These are phyloP conservation scores for Xylaria sp. DNA, from an alignment of 2,329 filamentous ascomycete species.

Conservation along the genomic window DNA sequence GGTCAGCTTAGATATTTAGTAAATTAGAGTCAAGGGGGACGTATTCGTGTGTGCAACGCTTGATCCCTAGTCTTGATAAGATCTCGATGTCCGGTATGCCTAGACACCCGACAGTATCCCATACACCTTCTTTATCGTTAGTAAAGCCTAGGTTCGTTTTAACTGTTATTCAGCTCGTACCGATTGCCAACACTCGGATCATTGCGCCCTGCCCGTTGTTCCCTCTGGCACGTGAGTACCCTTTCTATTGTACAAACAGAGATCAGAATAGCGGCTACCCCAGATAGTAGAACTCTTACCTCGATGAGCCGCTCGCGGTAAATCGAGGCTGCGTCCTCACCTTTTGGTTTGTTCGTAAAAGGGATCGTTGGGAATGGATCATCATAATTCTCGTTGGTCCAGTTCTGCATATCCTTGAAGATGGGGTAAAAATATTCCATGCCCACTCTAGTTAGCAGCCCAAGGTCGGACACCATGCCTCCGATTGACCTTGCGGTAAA, in stretches of 20 bases:
- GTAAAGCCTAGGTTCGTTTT: background rate
- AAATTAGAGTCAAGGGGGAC: conserved; percentile 36
- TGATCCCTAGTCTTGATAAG: conserved; percentile 54
- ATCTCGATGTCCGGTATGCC: conserved; percentile 42
- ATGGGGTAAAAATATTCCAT: conserved; percentile 61
- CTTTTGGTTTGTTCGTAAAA: conserved; percentile 56
- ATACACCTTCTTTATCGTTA: conserved; percentile 48
- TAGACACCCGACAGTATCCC: conserved; percentile 55
- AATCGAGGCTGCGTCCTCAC: conserved; percentile 46
- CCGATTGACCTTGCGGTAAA: conserved; percentile 64
- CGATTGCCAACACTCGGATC: conserved; percentile 55
- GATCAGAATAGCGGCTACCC: conserved; percentile 14
- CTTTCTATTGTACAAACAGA: conserved; percentile 28
- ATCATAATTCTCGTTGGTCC: conserved; percentile 51
- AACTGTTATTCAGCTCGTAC: conserved; percentile 27
- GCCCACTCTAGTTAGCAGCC: conserved; percentile 58
- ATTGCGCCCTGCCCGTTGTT: conserved; percentile 44
- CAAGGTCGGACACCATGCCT: conserved; percentile 57
- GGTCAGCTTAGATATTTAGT: conserved; percentile 38
- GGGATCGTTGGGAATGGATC: conserved; percentile 55
- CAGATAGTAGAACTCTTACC: conserved; percentile 30
- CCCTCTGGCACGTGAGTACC: conserved; percentile 51
- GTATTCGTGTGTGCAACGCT: conserved; percentile 53
- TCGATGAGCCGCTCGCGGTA: conserved; percentile 54
- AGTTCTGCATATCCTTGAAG: conserved; percentile 62